Evolutionary conservation across 345 rosid genomes (phyloP).

Genomic region (Hypericum perforatum): DNA sequence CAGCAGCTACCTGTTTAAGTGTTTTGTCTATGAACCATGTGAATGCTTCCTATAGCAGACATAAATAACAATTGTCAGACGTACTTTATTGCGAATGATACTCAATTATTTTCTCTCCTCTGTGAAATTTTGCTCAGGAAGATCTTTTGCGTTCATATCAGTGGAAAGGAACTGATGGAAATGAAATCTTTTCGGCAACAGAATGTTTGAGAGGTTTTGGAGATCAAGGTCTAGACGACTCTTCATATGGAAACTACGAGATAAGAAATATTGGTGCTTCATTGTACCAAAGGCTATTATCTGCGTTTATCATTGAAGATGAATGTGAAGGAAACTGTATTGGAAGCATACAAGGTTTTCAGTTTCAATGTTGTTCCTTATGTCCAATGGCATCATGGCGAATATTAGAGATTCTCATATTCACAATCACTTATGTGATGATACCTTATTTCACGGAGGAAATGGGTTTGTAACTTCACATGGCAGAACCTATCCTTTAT

Average conservation of each 20-base stretch:
- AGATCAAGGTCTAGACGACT: slow-evolving; percentile 14
- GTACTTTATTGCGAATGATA: neutral
- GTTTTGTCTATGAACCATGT: no score
- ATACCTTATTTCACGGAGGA: slow-evolving; percentile 18
- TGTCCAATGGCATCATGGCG: slow-evolving; percentile 22
- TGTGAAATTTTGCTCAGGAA: slow-evolving; percentile 22
- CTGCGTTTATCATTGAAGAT: slow-evolving; percentile 45
- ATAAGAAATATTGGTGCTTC: slow-evolving; percentile 25
- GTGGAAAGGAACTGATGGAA: slow-evolving; percentile 19
- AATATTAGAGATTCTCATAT: slow-evolving; percentile 7
- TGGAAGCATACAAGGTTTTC: slow-evolving; percentile 23
- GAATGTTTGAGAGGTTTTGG: slow-evolving; percentile 11
- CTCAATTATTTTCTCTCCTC: slow-evolving; percentile 9
- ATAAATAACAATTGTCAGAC: no score
- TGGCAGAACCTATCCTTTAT: slow-evolving; percentile 8
- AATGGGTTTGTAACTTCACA: slow-evolving; percentile 14
- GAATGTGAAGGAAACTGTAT: slow-evolving; percentile 26
- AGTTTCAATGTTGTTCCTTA: slow-evolving; percentile 16
- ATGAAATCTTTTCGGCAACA: slow-evolving; percentile 13
- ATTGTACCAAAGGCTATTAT: slow-evolving; percentile 46
- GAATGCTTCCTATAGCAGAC: no score
- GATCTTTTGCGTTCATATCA: slow-evolving; percentile 16
- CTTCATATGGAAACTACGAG: slow-evolving; percentile 17
- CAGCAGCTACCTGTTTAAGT: no score
- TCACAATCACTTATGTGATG: slow-evolving; percentile 9